Evolutionary conservation across 495 filamentous ascomycete species (phyloP), one percentile per base, ranked within the genome.

Genomic region (Rostrohypoxylon terebratum): DNA sequence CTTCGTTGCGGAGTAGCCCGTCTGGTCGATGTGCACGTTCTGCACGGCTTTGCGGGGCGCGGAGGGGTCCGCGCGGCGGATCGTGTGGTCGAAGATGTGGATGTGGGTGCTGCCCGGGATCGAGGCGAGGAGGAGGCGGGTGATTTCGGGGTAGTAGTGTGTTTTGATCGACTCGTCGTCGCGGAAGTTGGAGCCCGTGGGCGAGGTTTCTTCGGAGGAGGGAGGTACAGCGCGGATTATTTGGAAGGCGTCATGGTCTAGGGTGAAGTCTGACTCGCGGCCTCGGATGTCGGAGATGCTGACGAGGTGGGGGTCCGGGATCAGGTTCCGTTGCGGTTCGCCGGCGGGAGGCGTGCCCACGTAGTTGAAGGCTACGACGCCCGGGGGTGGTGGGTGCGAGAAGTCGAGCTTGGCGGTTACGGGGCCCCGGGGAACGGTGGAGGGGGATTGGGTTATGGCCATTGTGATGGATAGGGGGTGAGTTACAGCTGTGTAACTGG

Each of bases 1-100:
- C 68, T 85, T 80, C 16, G 74, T 83, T 0, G 90, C 87, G 0
- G 91, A 90, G n/a, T 73, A 64, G 18, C 84, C 54, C 0, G 93
- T 96, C 79, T 97, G 94, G 78, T 97, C 94, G 75, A 96, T 92
- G 82, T 97, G 94, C 0, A 90, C 92, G 23, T 85, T 77, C 23
- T 81, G 85, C 0, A 97, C 94, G 9, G 94, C 92, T 18, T 79
- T 79, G 11, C 93, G 86, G 3, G 71, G 60, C 0, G 91, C 85
- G 42, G 77, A 65, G 1, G 86, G 82, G 4, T 63, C 75, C 5
- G 87, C 79, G 40, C 90, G 88, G 3, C 94, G 92, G 83, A 97
- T 89, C 14, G 94, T 97, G 83, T 97, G 92, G 87, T 97, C 94
- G 85, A 97, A 97, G 72, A 97, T 79, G 64, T 92, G 77, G 34